These are phyloP conservation scores for Jatropha multifida DNA, from an alignment of 441 rosid genomes.

Conservation along the genomic window DNA sequence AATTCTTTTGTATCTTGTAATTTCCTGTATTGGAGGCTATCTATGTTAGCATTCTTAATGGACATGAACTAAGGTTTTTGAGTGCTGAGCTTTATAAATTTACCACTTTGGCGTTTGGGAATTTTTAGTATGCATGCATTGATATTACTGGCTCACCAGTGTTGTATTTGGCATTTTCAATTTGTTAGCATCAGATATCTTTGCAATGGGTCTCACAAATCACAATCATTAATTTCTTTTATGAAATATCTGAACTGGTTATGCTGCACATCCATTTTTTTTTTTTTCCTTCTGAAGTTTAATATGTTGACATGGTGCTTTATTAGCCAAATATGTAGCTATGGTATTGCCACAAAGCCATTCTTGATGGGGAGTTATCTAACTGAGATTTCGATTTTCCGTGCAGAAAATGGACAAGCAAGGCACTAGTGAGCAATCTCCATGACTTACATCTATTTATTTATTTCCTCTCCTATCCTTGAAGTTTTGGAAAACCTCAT, in stretches of 20 bases:
- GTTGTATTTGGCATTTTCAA: neutral
- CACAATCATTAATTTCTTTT: neutral
- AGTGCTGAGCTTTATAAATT: constrained; percentile 1
- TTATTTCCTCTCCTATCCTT: neutral
- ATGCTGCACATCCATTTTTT: neutral
- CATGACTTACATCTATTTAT: constrained; percentile 23
- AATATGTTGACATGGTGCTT: neutral
- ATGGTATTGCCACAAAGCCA: neutral
- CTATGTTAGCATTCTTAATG: neutral
- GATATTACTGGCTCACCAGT: neutral
- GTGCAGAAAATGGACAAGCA: constrained; percentile 48
- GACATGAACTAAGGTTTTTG: neutral
- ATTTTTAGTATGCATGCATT: neutral
- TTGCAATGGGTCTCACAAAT: neutral
- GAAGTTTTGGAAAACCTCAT: neutral
- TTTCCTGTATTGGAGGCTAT: neutral
- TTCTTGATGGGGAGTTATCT: constrained; percentile 2
- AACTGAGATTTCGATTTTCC: constrained; percentile 3
- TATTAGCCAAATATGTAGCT: neutral
- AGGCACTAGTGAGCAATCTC: constrained; percentile 31
- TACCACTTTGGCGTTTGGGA: neutral
- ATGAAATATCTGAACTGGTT: neutral
- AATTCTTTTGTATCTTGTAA: neutral
- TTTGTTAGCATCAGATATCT: neutral
- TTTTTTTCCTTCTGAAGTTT: neutral